phyloP scores from a whole-genome alignment of 163 green algal genomes.

The Scenedesmus sp. region DNA sequence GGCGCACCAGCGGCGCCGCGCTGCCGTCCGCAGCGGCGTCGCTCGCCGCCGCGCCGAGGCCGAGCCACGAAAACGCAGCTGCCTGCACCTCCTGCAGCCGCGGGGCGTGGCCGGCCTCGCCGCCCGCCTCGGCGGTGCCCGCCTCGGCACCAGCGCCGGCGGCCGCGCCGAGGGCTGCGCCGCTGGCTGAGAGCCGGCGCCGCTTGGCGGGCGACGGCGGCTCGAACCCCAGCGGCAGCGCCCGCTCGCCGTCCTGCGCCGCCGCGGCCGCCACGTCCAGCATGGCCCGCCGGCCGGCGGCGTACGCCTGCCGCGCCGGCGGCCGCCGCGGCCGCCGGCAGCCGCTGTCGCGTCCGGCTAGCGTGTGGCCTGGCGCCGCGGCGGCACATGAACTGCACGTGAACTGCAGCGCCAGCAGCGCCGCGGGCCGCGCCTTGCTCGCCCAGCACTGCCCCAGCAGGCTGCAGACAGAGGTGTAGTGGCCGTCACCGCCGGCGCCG shows the following conservation, averaged over 20 bases:
- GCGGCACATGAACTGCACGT: too few species aligned
- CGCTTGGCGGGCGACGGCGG: conserved; percentile 5
- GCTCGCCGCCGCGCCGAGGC: too few species aligned
- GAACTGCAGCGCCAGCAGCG: not conserved
- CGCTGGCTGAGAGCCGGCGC: too few species aligned
- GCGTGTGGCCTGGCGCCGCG: too few species aligned
- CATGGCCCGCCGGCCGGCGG: not conserved
- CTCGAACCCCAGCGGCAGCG: conserved; percentile 1
- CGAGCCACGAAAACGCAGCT: too few species aligned
- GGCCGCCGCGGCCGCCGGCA: not conserved
- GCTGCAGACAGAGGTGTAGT: not conserved
- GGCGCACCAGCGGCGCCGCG: too few species aligned
- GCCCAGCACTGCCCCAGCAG: not conserved
- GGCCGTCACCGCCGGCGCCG: not conserved
- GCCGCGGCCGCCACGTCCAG: not conserved
- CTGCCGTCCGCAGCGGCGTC: too few species aligned
- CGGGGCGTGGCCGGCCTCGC: too few species aligned
- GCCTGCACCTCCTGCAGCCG: too few species aligned
- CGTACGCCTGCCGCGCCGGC: not conserved
- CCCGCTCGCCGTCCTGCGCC: not conserved
- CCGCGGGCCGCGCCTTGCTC: not conserved
- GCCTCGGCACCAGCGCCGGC: too few species aligned
- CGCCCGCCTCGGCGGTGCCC: too few species aligned
- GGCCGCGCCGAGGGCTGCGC: too few species aligned
- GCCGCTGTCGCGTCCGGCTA: not conserved